Conservation (phyloP, 1,284 basidiomycete genomes). For the Exsudoporus floridanus region DNA sequence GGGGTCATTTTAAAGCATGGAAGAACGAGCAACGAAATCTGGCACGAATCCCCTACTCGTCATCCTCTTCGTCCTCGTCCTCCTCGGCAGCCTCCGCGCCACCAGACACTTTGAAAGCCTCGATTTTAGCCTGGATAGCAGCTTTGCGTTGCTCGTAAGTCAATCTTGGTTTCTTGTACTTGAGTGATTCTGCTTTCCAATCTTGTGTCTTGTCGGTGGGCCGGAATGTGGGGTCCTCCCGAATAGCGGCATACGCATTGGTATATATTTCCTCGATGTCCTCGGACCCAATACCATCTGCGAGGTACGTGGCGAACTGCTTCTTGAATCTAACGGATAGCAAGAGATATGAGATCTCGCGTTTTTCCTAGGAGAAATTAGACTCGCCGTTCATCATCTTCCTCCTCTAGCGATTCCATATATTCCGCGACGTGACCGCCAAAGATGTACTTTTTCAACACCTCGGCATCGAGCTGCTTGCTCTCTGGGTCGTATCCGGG, state of each 20-base stretch:
- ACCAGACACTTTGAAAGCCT: constrained; percentile 74
- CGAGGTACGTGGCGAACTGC: constrained; percentile 95
- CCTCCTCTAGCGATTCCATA: constrained; percentile 99
- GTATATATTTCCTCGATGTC: constrained; percentile 98
- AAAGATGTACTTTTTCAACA: constrained; percentile 97
- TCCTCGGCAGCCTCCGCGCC: constrained; percentile 44
- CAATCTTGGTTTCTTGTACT: constrained; percentile 73
- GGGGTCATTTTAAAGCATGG: constrained; percentile 12
- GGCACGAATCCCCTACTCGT: constrained; percentile 47
- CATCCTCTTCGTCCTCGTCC: constrained; percentile 51
- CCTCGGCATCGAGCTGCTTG: constrained; percentile 94
- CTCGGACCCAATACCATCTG: constrained; percentile 92
- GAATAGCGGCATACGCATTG: constrained; percentile 89
- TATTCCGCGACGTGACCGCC: constrained; percentile 99
- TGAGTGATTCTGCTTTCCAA: constrained; percentile 87
- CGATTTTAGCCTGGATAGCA: constrained; percentile 81
- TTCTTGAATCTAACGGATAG: constrained; percentile 84
- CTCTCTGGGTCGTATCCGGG: constrained; percentile 95
- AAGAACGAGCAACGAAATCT: neutral
- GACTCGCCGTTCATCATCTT: constrained; percentile 91
- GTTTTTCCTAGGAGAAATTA: neutral
- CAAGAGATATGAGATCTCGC: constrained; percentile 8
- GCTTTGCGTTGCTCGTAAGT: constrained; percentile 77
- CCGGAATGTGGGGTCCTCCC: constrained; percentile 91
- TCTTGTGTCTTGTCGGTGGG: constrained; percentile 90